Base-by-base conservation (phyloP, 129 eudicot genomes). In the Pseudognaphalium luteoalbum region DNA sequence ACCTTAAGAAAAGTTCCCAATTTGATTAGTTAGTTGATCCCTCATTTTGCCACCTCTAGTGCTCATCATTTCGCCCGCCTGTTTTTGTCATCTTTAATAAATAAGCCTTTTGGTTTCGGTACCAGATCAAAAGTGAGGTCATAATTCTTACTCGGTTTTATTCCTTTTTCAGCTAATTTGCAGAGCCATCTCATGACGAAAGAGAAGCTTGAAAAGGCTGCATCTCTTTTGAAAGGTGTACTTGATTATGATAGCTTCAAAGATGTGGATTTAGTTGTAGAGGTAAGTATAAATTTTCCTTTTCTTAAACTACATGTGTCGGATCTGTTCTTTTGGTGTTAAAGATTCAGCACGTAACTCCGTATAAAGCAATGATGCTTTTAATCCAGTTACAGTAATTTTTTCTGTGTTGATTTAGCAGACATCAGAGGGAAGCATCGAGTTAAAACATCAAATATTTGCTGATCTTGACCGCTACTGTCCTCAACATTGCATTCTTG, bases 241-340 rank as follows among this genome's bases (percentile, higher is more conserved):
- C 81, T 88, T n/a, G 77, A 79, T 37, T 88, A 88, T 74, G 78
- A 81, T 20, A 70, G 84, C 78, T 86, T 88, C 76, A 81, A 50
- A 52, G 88, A 88, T 41, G 84, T 83, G 82, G 93, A 88, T 69
- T 69, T 88, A 66, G 90, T 84, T 67, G 76, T 88, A 68, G 93
- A 88, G 85, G 93, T 86, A 35, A 16, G 39, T 29, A 29, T 0
- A 3, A 25, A 50, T 6, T 6, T 14, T 20, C 7, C 47, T 9
- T 9, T 10, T 41, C 12, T 47, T 47, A 0, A 47, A 47, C 17
- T 17, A 12, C 54, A 47, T 2, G 52, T 44, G 17, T 44, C 5
- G 5, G 4, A 3, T 44, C 21, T 68, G 0, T 14, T 68, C 19
- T 39, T 30, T 15, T 0, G 8, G 63, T 57, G 9, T 19, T 54